Conservation (phyloP, 441 rosid species). For the Breynia disticha region DNA sequence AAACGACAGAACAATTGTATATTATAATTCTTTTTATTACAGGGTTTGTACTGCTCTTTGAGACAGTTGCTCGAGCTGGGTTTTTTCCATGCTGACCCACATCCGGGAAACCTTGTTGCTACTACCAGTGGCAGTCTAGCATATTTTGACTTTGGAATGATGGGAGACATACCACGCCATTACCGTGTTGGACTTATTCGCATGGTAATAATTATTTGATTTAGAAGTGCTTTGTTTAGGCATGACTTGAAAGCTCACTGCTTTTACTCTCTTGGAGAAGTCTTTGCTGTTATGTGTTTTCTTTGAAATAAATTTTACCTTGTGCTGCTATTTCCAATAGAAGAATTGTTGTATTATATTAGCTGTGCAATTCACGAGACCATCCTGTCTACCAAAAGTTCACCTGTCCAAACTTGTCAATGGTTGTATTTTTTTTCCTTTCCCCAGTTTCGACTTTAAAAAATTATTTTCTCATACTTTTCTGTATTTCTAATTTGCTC, state of each 20-base stretch:
- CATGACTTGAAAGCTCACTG: too few relatives aligned
- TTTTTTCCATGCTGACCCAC: slow-evolving; percentile 98
- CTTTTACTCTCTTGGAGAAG: too few relatives aligned
- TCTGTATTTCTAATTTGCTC: background rate
- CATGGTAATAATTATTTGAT: slow-evolving; percentile 46
- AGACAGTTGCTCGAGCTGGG: slow-evolving; percentile 97
- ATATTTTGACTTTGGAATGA: slow-evolving; percentile 98
- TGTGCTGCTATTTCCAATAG: too few relatives aligned
- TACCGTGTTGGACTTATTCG: slow-evolving; percentile 93
- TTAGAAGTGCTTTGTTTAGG: background rate
- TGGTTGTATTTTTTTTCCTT: background rate
- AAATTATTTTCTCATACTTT: background rate
- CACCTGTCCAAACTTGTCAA: background rate
- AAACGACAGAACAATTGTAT: background rate
- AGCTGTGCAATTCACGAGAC: background rate
- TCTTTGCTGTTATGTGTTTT: too few relatives aligned
- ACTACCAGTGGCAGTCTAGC: slow-evolving; percentile 65
- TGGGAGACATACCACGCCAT: slow-evolving; percentile 98
- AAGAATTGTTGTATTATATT: too few relatives aligned
- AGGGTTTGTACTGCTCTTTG: slow-evolving; percentile 93
- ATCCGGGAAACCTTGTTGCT: slow-evolving; percentile 99
- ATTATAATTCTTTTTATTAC: slow-evolving; percentile 12
- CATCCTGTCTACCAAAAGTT: background rate
- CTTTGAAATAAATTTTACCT: too few relatives aligned
- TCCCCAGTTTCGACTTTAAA: background rate